Evolutionary conservation across 2,329 filamentous ascomycete genomes (phyloP), one percentile per base, ranked within the genome.

Genomic region (Pseudogymnoascus sp.): DNA sequence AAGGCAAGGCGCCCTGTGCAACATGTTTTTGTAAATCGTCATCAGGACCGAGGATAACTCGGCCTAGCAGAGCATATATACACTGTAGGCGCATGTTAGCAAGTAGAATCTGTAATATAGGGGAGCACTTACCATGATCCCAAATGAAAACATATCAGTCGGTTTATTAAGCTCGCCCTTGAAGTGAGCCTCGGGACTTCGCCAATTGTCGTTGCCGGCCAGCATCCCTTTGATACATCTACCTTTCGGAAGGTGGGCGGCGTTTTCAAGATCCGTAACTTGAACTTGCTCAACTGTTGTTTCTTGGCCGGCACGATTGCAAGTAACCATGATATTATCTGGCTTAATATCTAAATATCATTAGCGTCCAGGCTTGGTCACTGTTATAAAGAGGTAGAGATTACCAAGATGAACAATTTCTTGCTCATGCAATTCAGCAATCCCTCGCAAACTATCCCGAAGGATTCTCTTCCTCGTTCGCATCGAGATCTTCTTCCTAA

Each of bases 211-310:
- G 10, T 64, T 64, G 21, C 63, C 63, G 34, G 60, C 60, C 14
- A 64, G 42, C 60, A 64, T 62, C n/a, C 60, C 63, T 59, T 64
- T 64, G 4, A 64, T 64, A 36, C 63, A 71, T 46, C 68, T 69
- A 5, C 67, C 67, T 63, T 71, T 69, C 1, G 73, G 73, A 18
- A 76, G 67, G 66, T 76, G 70, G 8, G 74, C 74, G 10, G 74
- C 72, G 64, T 73, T 73, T 59, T 64, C 60, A 64, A 62, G 60
- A 25, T 59, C 63, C 14, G 60, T 46, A 36, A 64, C 36, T 11
- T 64, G 60, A 59, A 53, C 60, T 46, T 62, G 60, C 21, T 64
- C 60, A 18, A 62, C 36, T 44, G 42, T 62, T 14, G 18, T 56
- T 16, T 59, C 61, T 18, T 63, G n/a, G 31, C 12, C 23, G 12